Evolutionary conservation across 2,329 filamentous ascomycete genomes (phyloP), one percentile per base, ranked within the genome.

Genomic region (Clonostachys chloroleuca): DNA sequence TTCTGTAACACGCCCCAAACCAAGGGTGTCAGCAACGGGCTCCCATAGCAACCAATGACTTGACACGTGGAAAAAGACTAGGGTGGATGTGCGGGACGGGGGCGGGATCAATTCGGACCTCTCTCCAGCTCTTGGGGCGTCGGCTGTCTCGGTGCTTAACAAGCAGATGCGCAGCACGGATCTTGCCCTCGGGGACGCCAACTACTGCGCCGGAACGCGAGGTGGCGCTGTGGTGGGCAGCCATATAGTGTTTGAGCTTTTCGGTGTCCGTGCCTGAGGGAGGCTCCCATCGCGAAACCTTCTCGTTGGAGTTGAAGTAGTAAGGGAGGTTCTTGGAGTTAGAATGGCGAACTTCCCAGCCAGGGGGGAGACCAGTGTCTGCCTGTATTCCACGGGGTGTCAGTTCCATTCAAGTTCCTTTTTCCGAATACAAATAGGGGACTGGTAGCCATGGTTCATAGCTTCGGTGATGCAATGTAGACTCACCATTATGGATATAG

Each of bases 321-420:
- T 99, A 99, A 36, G 94, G 94, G 35, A 97, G 86, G 72, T 95
- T 95, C 77, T 96, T 97, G 69, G 90, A 95, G 76, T 96, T 95
- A 68, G 90, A 96, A 74, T 95, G 90, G 67, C 94, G 90, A 63
- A 99, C 90, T 74, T 97, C 94, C 92, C 92, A 96, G 67, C 84
- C 83, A 44, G 83, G 68, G 52, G 92, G 92, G 53, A 96, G 83
- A 65, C 92, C 92, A 57, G 86, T 84, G 48, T 91, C 87, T 62
- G 80, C 72, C 83, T 87, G 57, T 10, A 10, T 30, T 10, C 24
- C 24, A 30, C 24, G 24, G 24, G 3, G 24, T 10, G 24, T 30
- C 24, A 30, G 24, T 6, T 30, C 24, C 24, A 10, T 30, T 30
- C 24, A 30, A 30, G 24, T 10, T 30, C 24, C 24, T 10, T 30